phyloP scores from a whole-genome alignment of 495 filamentous ascomycete species.

The Lineolata rhizophorae region DNA sequence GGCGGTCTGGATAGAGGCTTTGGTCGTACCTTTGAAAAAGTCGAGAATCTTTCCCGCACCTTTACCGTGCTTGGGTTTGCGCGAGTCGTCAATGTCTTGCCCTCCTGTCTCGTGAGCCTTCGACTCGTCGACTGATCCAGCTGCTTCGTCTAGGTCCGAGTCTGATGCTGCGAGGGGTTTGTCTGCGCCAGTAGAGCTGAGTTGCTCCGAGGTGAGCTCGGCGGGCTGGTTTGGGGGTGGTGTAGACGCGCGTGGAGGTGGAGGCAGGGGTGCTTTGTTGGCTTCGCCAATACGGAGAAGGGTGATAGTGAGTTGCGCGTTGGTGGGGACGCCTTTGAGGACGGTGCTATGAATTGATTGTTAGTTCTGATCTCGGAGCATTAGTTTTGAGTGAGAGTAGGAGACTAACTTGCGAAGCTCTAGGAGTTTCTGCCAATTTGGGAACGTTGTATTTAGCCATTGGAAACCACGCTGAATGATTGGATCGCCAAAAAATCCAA shows the following conservation, averaged over 20 bases:
- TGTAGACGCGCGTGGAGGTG: constrained; percentile 38
- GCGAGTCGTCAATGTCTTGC: constrained; percentile 18
- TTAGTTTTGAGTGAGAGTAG: background rate
- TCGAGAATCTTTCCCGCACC: constrained; percentile 31
- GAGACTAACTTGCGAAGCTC: constrained; percentile 38
- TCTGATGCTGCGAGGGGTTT: constrained; percentile 21
- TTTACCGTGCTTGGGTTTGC: constrained; percentile 20
- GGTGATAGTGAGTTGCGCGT: constrained; percentile 69
- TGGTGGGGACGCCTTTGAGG: constrained; percentile 69
- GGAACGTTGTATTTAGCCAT: constrained; percentile 42
- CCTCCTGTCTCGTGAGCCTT: constrained; percentile 18
- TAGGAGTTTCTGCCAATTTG: constrained; percentile 54
- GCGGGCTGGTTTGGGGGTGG: constrained; percentile 30
- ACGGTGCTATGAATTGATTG: constrained; percentile 49
- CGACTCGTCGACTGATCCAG: too few species aligned
- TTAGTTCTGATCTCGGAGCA: constrained; percentile 6
- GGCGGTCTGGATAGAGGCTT: constrained; percentile 41
- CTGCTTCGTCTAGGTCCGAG: constrained; percentile 29
- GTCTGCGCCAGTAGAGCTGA: constrained; percentile 20
- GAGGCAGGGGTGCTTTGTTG: constrained; percentile 60
- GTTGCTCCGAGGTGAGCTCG: constrained; percentile 23
- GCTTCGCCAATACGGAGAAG: constrained; percentile 70
- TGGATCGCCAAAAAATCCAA: constrained; percentile 67
- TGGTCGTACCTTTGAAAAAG: constrained; percentile 49
- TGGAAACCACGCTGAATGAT: constrained; percentile 33